Base-by-base conservation (phyloP, 306 rosid species). In the Purshia tridentata region DNA sequence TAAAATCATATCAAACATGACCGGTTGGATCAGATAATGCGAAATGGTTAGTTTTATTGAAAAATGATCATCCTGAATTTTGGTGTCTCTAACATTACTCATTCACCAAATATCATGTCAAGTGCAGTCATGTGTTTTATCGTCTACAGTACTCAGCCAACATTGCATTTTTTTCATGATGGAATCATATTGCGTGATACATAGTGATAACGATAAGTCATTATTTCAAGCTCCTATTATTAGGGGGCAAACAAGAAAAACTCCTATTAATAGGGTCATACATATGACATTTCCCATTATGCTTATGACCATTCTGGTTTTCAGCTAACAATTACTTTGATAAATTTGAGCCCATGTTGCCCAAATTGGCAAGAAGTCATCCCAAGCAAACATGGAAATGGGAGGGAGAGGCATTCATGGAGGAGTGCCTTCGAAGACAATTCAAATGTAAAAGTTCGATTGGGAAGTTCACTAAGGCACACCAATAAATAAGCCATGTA, bases 391-490 rank as follows among this genome's bases (percentile, higher is more conserved):
- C 8, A 0, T 48, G 19, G 11, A 22, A 40, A 10, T 4, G 20
- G 3, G 5, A 39, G 15, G 15, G 48, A 59, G 35, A 29, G 58
- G 14, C 10, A 39, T 16, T 37, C 42, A 66, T 66, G 69, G 22
- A 73, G 51, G 77, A 35, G 77, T 73, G 62, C 59, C 77, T 73
- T 73, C 9, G 62, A 62, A 62, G 77, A 42, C 4, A 62, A 12
- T 44, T 29, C 39, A 37, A 52, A 63, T 20, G 4, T 52, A 73
- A 73, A 63, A 53, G 44, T 12, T 37, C 41, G 63, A 52, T 51
- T 41, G 60, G 73, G 45, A 29, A 35, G 9, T 4, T 47, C 19
- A 15, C 20, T 14, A 67, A 67, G 58, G 56, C 71, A 67, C 71
- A 48, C 14, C 8, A 29, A 29, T 29, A 29, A 50, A 48, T 4